phyloP scores from a whole-genome alignment of 208 protist genomes.

The Vickermania spadyakhi region DNA sequence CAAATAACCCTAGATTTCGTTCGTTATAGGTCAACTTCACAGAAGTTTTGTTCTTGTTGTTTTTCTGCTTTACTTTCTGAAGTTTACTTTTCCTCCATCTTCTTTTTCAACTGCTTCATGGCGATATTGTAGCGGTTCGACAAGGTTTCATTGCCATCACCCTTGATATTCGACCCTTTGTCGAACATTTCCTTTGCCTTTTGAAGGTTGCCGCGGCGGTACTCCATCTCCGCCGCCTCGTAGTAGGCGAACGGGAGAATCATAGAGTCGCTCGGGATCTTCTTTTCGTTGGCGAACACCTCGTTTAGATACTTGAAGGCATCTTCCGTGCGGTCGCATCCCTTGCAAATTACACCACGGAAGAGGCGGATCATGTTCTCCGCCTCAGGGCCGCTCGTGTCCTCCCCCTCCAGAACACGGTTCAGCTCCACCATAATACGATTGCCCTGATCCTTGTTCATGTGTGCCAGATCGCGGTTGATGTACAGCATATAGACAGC shows the following conservation, averaged over 20 bases:
- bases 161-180: conserved; percentile 70
- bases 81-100: conserved; percentile 24
- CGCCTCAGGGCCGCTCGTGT: conserved; percentile 58
- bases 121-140: conserved; percentile 82
- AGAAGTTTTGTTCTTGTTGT: too few relatives aligned
- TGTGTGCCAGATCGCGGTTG: conserved; percentile 86
- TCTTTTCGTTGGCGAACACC: conserved; percentile 75
- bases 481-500: conserved; percentile 89
- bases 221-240: conserved; percentile 81
- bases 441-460: conserved; percentile 70
- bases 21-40: too few relatives aligned
- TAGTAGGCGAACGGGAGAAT: conserved; percentile 85
- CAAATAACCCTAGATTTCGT: too few relatives aligned
- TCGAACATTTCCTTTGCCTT: conserved; percentile 73
- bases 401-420: conserved; percentile 46
- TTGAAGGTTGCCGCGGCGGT: conserved; percentile 52
- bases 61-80: conserved; percentile 15
- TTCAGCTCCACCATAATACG: conserved; percentile 58
- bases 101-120: conserved; percentile 77
- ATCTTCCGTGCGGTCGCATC: conserved; percentile 48
- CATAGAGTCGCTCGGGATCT: conserved; percentile 77
- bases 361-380: conserved; percentile 82
- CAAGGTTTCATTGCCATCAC: conserved; percentile 85
- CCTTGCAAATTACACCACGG: conserved; percentile 84
- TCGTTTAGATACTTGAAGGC: conserved; percentile 49